These are phyloP conservation scores for Tetradesmus lagerheimii DNA, from an alignment of 139 green algal species.

Conservation along the genomic window DNA sequence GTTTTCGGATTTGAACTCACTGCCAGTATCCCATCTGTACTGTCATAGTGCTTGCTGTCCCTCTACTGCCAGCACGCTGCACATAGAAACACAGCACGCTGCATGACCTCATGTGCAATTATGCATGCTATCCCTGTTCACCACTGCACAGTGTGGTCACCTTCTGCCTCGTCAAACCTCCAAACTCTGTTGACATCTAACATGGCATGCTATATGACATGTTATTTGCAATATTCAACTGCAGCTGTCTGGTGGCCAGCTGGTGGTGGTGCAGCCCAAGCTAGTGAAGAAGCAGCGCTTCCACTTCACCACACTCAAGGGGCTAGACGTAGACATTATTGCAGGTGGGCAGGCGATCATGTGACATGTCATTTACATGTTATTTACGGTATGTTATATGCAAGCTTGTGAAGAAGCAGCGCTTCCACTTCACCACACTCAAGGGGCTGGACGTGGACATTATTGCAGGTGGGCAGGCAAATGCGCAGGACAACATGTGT, in stretches of 20 bases:
- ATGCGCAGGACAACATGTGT: too few species aligned
- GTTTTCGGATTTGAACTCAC: too few species aligned
- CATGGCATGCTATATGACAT: not conserved
- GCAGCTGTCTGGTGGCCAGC: constrained; percentile 75
- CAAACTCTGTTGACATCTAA: too few species aligned
- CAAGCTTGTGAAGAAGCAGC: constrained; percentile 85
- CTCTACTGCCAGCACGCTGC: too few species aligned
- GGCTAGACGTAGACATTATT: constrained; percentile 79
- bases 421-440: constrained; percentile 84
- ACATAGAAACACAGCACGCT: too few species aligned
- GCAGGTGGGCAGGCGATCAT: constrained; percentile 76
- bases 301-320: constrained; percentile 81
- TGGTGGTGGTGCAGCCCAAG: constrained; percentile 75
- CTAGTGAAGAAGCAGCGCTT: constrained; percentile 89
- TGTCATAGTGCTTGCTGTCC: not conserved
- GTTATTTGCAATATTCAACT: not conserved
- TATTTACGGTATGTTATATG: not conserved
- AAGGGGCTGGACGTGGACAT: constrained; percentile 72
- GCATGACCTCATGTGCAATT: too few species aligned
- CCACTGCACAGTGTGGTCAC: too few species aligned
- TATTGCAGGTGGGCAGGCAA: constrained; percentile 71
- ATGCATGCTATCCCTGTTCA: too few species aligned
- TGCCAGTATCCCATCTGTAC: too few species aligned
- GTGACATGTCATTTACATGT: too few species aligned
- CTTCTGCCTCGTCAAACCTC: too few species aligned